Evolutionary conservation across 129 eudicot genomes (phyloP).

Genomic region (Escallonia rubra): DNA sequence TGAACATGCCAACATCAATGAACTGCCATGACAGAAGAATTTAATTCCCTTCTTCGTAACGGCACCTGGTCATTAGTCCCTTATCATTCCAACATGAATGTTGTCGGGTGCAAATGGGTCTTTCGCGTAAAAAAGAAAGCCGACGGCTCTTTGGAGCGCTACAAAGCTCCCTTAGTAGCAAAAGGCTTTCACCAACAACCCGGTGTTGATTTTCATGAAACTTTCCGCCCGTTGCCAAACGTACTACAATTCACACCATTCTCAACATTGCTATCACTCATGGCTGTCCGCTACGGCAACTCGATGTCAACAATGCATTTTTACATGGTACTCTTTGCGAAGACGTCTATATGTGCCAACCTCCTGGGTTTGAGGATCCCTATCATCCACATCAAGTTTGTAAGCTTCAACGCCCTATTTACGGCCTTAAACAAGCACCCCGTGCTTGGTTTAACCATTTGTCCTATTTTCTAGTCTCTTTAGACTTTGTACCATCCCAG

Average conservation of each 20-base stretch:
- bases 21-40: no score
- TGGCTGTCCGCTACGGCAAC: neutral
- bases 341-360: conserved; percentile 1
- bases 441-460: neutral
- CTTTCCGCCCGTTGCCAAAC: neutral
- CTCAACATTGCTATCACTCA: neutral
- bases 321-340: neutral
- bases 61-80: no score
- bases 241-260: neutral
- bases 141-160: no score
- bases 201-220: neutral
- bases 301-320: neutral
- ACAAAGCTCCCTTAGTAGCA: neutral
- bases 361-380: neutral
- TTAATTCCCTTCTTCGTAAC: no score
- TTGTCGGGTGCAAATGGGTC: no score
- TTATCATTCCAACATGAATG: no score
- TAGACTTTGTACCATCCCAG: neutral
- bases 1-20: no score
- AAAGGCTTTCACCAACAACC: neutral
- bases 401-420: neutral
- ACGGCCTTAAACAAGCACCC: conserved; percentile 7
- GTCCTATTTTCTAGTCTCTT: neutral
- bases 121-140: no score
- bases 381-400: neutral